A percentile compares a stretch with the other conserved stretches of the same genome.
Evolutionary conservation across 306 rosid genomes (phyloP).

Genomic region (Abrus precatorius): DNA sequence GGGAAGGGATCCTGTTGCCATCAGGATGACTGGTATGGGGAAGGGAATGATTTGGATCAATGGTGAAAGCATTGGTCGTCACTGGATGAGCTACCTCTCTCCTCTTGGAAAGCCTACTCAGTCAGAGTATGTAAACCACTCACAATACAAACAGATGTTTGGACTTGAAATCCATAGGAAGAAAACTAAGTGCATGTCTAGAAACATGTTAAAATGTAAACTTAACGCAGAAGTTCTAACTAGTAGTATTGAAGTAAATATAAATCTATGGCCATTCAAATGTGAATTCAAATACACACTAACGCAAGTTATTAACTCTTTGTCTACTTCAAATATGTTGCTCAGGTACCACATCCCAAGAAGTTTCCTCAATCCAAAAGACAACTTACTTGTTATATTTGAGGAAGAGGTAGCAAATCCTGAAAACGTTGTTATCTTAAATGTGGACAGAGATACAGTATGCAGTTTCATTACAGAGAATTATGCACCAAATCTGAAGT

Average conservation of each 20-base stretch:
- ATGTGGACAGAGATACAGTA: conserved; percentile 74
- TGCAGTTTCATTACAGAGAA: conserved; percentile 69
- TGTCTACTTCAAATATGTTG: conserved; percentile 3
- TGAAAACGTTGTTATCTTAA: conserved; percentile 52
- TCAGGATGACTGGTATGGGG: conserved; percentile 77
- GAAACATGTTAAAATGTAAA: too few relatives aligned
- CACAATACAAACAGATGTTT: background rate
- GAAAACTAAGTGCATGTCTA: too few relatives aligned
- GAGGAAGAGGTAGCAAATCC: conserved; percentile 74
- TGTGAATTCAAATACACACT: too few relatives aligned
- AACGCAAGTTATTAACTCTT: too few relatives aligned
- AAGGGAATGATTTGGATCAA: conserved; percentile 93
- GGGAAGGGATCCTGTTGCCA: conserved; percentile 76
- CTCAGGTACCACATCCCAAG: conserved; percentile 92
- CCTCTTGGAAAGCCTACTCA: conserved; percentile 75
- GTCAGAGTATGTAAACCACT: conserved; percentile 67
- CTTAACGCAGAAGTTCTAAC: too few relatives aligned
- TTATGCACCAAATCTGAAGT: conserved; percentile 68
- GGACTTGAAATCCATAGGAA: background rate
- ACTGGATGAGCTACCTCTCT: conserved; percentile 83
- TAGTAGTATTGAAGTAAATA: too few relatives aligned
- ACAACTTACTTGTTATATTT: conserved; percentile 73
- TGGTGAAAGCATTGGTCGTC: conserved; percentile 77
- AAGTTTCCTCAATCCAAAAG: conserved; percentile 56
- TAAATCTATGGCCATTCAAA: too few relatives aligned